phyloP scores from a whole-genome alignment of 148 eudicot genomes.

The Pouteria glomerata region DNA sequence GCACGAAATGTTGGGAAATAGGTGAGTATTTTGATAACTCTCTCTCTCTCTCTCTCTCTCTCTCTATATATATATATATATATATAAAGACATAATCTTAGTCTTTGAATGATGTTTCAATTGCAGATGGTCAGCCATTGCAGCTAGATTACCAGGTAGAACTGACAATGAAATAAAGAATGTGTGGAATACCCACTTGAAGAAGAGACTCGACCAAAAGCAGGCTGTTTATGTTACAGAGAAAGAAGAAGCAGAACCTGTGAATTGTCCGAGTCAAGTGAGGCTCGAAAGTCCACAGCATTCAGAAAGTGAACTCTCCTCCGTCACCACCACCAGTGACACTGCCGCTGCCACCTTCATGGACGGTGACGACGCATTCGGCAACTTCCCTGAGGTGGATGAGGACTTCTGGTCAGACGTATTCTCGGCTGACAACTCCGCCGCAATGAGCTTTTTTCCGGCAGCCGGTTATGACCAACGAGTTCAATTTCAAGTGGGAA shows the following conservation, averaged over 20 bases:
- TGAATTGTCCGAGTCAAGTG: neutral
- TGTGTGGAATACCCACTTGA: constrained; percentile 76
- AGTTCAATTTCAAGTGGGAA: neutral
- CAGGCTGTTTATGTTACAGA: too few relatives aligned
- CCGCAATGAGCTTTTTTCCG: constrained; percentile 11
- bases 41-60: neutral
- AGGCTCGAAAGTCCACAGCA: constrained; percentile 24
- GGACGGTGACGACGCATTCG: neutral
- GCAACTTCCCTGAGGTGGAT: constrained; percentile 29
- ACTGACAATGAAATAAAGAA: constrained; percentile 84
- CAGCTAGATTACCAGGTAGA: constrained; percentile 64
- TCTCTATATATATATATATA: neutral
- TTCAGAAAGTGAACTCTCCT: constrained; percentile 38
- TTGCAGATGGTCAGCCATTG: constrained; percentile 76
- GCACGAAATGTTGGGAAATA: constrained; percentile 59
- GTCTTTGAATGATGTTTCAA: neutral
- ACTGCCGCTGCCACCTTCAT: neutral
- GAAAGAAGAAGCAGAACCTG: constrained; percentile 12
- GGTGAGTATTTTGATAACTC: constrained; percentile 20
- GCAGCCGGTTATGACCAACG: neutral
- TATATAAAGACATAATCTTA: too few relatives aligned
- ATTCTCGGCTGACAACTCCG: constrained; percentile 5
- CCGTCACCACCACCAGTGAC: constrained; percentile 23
- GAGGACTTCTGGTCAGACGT: constrained; percentile 59
- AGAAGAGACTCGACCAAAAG: constrained; percentile 35